These are phyloP conservation scores for Mychonastes homosphaera DNA, from an alignment of 139 green algal species.

Conservation along the genomic window DNA sequence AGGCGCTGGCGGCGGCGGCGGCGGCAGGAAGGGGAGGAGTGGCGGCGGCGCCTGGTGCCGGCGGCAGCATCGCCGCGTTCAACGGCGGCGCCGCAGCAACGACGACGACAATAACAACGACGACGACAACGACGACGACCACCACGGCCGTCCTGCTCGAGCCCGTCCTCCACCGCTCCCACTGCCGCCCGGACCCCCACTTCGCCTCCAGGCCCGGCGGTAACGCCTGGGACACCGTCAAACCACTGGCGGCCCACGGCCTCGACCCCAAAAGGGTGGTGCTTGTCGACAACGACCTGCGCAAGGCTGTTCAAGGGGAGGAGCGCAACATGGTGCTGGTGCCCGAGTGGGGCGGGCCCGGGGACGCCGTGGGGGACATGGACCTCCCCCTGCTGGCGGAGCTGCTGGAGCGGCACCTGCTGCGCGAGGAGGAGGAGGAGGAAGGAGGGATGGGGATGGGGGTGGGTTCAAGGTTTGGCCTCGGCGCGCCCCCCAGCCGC, in stretches of 20 bases:
- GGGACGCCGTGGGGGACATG: constrained; percentile 5
- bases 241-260: constrained; percentile 43
- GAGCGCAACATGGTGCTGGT: constrained; percentile 43
- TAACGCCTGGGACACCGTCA: constrained; percentile 50
- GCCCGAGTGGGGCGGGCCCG: constrained; percentile 32
- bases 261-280: constrained; percentile 25
- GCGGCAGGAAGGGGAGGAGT: too few species aligned
- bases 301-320: constrained; percentile 40
- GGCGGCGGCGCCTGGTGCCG: too few species aligned
- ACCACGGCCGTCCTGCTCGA: too few species aligned
- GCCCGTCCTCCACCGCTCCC: constrained; percentile 23
- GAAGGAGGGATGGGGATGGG: too few species aligned
- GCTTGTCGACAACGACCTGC: constrained; percentile 52
- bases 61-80: too few species aligned
- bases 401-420: constrained; percentile 11
- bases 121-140: too few species aligned
- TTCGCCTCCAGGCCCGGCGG: constrained; percentile 14
- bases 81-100: too few species aligned
- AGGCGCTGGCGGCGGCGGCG: too few species aligned
- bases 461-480: too few species aligned
- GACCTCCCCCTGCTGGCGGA: constrained; percentile 17
- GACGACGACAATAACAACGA: too few species aligned
- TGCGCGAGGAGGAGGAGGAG: background rate
- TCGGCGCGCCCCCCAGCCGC: too few species aligned
- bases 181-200: constrained; percentile 24